Conservation (phyloP, 129 eudicot genomes). For the Gnaphalium uliginosum region DNA sequence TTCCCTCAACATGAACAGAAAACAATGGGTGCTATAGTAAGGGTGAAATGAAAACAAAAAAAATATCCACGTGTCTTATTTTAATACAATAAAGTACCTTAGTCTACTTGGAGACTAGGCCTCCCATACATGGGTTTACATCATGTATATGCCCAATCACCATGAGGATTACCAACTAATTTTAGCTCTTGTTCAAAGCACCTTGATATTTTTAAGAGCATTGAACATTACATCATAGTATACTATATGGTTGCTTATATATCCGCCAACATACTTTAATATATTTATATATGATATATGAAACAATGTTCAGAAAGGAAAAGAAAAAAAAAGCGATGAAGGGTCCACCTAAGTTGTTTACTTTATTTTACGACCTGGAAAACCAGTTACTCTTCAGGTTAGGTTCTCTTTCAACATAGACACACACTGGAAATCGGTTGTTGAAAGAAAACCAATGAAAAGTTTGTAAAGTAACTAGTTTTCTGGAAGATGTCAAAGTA, state of each 20-base stretch:
- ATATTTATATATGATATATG: no score
- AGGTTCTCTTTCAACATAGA: neutral
- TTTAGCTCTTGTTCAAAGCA: no score
- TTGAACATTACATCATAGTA: no score
- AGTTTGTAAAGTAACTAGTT: no score
- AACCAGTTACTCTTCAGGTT: neutral
- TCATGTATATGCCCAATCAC: neutral
- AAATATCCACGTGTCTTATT: neutral
- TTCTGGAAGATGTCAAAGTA: no score
- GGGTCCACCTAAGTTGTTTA: neutral
- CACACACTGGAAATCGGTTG: neutral
- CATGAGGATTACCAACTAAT: neutral
- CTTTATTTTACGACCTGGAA: neutral
- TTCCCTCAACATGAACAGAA: neutral
- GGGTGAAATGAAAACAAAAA: neutral
- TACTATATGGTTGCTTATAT: no score
- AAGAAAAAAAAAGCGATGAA: no score
- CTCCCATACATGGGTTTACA: neutral
- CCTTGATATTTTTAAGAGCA: no score
- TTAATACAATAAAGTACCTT: neutral
- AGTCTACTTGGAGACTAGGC: neutral
- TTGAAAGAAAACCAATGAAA: no score
- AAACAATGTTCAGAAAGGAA: no score
- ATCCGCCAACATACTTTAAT: no score
- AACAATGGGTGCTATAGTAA: neutral